Evolutionary conservation across 2,329 filamentous ascomycete species (phyloP).

Genomic region (Colletotrichum tanaceti): DNA sequence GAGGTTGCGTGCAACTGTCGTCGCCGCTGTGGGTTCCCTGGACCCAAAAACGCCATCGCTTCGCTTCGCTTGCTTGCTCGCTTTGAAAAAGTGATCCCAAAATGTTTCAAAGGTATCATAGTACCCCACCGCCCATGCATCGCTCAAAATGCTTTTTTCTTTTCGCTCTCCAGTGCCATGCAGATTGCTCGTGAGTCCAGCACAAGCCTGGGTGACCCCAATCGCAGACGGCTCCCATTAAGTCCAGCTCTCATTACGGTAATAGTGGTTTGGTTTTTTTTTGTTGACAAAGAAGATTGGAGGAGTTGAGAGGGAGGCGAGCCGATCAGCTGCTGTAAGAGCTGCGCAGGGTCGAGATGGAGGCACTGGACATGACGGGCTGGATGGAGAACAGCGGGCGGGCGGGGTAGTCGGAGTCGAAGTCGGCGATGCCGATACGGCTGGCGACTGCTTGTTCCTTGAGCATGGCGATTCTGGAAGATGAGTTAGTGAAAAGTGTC

Average conservation of each 20-base stretch:
- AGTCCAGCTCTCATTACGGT: constrained; percentile 20
- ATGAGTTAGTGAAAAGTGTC: constrained; percentile 21
- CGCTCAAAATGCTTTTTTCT: constrained; percentile 17
- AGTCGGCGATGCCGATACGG: constrained; percentile 59
- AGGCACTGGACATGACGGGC: constrained; percentile 32
- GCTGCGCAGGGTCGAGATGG: constrained; percentile 35
- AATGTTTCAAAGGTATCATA: constrained; percentile 20
- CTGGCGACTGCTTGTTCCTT: constrained; percentile 65
- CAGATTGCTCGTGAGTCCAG: not conserved
- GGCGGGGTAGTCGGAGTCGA: constrained; percentile 34
- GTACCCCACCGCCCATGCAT: constrained; percentile 8
- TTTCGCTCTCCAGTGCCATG: not conserved
- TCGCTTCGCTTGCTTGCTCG: constrained; percentile 21
- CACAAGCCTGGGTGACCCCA: constrained; percentile 25
- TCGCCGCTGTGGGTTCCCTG: constrained; percentile 22
- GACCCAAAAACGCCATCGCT: constrained; percentile 33
- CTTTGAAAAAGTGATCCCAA: constrained; percentile 2
- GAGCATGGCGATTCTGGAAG: constrained; percentile 59
- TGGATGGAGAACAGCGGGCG: constrained; percentile 35
- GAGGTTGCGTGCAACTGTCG: constrained; percentile 11
- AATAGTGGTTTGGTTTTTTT: not conserved
- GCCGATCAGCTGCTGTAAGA: constrained; percentile 21
- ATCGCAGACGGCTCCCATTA: constrained; percentile 26
- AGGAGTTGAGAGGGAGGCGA: not conserved
- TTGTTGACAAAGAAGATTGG: constrained; percentile 11